Evolutionary conservation across 2,329 filamentous ascomycete species (phyloP).

Genomic region (Neobulgaria alba): DNA sequence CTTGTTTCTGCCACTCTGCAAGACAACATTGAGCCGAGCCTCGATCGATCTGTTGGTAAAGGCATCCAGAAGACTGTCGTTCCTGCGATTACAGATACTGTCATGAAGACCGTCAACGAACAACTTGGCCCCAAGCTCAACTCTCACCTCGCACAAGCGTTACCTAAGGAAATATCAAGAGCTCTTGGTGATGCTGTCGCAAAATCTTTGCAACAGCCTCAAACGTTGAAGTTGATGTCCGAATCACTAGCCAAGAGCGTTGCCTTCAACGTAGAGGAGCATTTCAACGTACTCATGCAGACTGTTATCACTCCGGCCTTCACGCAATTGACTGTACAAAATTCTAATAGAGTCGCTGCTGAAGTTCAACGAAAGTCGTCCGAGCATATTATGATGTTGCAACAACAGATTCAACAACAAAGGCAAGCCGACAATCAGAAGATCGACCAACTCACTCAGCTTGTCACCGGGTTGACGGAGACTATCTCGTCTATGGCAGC

Average conservation of each 20-base stretch:
- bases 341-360: constrained; percentile 57
- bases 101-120: constrained; percentile 60
- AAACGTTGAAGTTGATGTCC: constrained; percentile 62
- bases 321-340: constrained; percentile 53
- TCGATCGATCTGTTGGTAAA: constrained; percentile 45
- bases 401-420: constrained; percentile 27
- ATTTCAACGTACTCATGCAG: constrained; percentile 53
- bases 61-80: constrained; percentile 65
- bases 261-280: constrained; percentile 58
- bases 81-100: constrained; percentile 61
- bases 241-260: constrained; percentile 64
- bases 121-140: constrained; percentile 59
- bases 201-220: constrained; percentile 63
- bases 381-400: constrained; percentile 25
- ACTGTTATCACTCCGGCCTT: constrained; percentile 59
- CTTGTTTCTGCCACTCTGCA: constrained; percentile 60
- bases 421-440: constrained; percentile 40
- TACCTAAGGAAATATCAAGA: constrained; percentile 60
- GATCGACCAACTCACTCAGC: constrained; percentile 62
- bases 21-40: constrained; percentile 52
- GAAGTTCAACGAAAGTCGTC: constrained; percentile 55
- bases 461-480: constrained; percentile 58
- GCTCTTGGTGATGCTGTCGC: constrained; percentile 58
- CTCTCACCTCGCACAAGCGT: constrained; percentile 16
- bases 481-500: constrained; percentile 63